A percentile compares a stretch with the other conserved stretches of the same genome.
Evolutionary conservation across 306 rosid genomes (phyloP).

Genomic region (Vigna unguiculata): DNA sequence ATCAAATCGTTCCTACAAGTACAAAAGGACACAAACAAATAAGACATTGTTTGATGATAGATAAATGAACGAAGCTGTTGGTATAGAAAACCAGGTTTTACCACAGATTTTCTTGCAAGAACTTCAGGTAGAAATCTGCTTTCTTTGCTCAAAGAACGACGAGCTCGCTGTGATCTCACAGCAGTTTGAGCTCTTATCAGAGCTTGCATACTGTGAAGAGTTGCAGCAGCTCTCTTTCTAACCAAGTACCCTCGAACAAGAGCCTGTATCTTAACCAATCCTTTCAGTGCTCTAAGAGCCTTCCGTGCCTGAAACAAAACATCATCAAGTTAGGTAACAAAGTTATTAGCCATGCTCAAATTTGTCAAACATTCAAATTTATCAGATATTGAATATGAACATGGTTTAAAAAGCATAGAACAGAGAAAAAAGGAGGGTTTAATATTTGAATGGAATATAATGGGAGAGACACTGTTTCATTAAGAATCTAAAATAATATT

Average conservation of each 20-base stretch:
- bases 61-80: not conserved
- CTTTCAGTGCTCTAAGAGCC: slow-evolving; percentile 88
- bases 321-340: not conserved
- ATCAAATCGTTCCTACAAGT: slow-evolving; percentile 71
- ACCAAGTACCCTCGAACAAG: slow-evolving; percentile 90
- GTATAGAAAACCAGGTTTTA: slow-evolving; percentile 35
- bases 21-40: not conserved
- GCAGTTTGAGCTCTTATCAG: slow-evolving; percentile 82
- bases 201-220: slow-evolving; percentile 96
- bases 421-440: slow-evolving; percentile 10
- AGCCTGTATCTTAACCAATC: slow-evolving; percentile 92
- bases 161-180: slow-evolving; percentile 81
- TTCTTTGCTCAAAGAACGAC: slow-evolving; percentile 78
- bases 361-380: not conserved
- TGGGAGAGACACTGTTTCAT: slow-evolving; percentile 55
- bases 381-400: slow-evolving; percentile 40
- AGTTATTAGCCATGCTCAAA: slow-evolving; percentile 16
- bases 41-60: not conserved
- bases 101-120: slow-evolving; percentile 68
- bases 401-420: slow-evolving; percentile 13
- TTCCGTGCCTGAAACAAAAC: slow-evolving; percentile 71
- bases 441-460: slow-evolving; percentile 30
- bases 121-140: slow-evolving; percentile 56
- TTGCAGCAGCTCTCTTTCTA: slow-evolving; percentile 86
- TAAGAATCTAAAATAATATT: slow-evolving; percentile 53